These are phyloP conservation scores for Craterostigma plantagineum DNA, from an alignment of 257 asterid genomes.

Conservation along the genomic window DNA sequence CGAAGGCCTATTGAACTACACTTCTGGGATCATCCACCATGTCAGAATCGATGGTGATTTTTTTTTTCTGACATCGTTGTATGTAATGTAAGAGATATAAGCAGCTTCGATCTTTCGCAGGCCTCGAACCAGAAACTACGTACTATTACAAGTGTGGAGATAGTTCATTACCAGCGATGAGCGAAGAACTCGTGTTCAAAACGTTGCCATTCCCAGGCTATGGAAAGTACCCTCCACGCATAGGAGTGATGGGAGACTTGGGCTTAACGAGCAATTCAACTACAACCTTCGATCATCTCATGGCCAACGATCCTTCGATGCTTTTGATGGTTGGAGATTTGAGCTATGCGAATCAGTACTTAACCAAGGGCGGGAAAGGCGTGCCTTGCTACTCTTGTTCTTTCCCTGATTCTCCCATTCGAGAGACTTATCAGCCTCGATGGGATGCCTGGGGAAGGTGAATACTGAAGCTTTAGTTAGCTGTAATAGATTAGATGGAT, in stretches of 20 bases:
- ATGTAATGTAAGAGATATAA: too few relatives aligned
- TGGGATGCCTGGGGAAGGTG: constrained; percentile 98
- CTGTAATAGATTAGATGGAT: too few relatives aligned
- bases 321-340: constrained; percentile 64
- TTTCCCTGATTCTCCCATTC: constrained; percentile 63
- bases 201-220: constrained; percentile 52
- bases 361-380: constrained; percentile 62
- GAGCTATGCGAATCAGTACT: constrained; percentile 66
- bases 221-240: constrained; percentile 37
- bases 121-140: constrained; percentile 51
- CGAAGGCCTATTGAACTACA: constrained; percentile 74
- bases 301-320: constrained; percentile 41
- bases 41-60: constrained; percentile 52
- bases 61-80: too few relatives aligned
- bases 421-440: constrained; percentile 74
- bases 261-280: constrained; percentile 69
- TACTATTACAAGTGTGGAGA: constrained; percentile 84
- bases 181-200: constrained; percentile 38
- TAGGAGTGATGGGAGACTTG: constrained; percentile 69
- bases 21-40: constrained; percentile 74
- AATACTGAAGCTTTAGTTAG: too few relatives aligned
- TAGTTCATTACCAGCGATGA: constrained; percentile 47
- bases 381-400: constrained; percentile 54
- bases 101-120: constrained; percentile 14
- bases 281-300: constrained; percentile 62